Evolutionary conservation across 305 asterid genomes (phyloP), one percentile per base, ranked within the genome.

Genomic region (Fraxinus dipetala): DNA sequence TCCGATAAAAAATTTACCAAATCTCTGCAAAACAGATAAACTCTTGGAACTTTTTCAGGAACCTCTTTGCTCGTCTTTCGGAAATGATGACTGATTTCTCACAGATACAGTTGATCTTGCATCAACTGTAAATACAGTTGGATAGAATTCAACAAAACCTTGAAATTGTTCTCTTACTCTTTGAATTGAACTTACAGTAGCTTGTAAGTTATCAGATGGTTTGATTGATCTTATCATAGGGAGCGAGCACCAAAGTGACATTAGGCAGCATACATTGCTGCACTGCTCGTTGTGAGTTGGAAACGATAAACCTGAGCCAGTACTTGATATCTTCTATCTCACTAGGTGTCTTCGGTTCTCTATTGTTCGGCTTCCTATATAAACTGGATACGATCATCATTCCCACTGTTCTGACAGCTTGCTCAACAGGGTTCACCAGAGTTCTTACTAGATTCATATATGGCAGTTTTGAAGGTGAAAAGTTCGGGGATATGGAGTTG

Each of bases 31-130:
- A 95, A 93, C 90, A 88, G 93, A 80, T 93, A 93, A 63, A 95
- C 91, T 43, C 90, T 83, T 61, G 97, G 97, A 51, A 91, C 96
- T 81, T 90, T 88, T 85, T 90, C 90, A 73, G 92, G 93, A 75
- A 90, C 84, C 9, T 90, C 87, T 78, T 84, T 91, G 86, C 94
- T 84, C 0, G 93, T 89, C 85, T 85, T 87, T 38, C 90, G 85
- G 36, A 92, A 36, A 84, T 95, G 98, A 69, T 90, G 94, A 72
- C 90, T 79, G 80, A 95, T 90, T 74, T 88, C 87, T 85, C 87
- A 91, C 95, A 2, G 93, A 91, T 13, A 95, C 94, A 51, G 97
- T 89, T 83, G 98, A 92, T 89, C 97, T 92, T 56, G 98, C 97
- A 76, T 93, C 98, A 22, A 95, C 93, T 0, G 98, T 92, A 78